Conservation (phyloP, 2,329 filamentous ascomycete genomes). For the Drechslera avenae region DNA sequence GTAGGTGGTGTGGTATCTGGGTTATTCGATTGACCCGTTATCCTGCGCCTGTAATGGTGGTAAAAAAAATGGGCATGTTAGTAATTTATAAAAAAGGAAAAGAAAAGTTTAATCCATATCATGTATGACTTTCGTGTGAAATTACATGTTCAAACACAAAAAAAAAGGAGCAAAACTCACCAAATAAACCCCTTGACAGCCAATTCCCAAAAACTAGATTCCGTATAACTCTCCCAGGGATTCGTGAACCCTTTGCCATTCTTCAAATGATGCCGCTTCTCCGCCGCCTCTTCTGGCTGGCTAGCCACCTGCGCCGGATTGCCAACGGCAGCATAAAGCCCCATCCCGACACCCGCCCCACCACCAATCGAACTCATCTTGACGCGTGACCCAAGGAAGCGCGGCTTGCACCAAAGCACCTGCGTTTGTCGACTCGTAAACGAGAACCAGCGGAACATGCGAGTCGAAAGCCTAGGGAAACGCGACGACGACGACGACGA, state of each 20-base stretch:
- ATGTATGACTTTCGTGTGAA: too few relatives aligned
- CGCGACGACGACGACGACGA: too few relatives aligned
- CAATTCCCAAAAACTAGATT: conserved; percentile 45
- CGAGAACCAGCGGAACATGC: too few relatives aligned
- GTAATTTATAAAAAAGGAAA: too few relatives aligned
- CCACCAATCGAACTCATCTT: conserved; percentile 42
- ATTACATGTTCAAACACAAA: too few relatives aligned
- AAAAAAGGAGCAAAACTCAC: conserved; percentile 32
- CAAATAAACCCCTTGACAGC: conserved; percentile 43
- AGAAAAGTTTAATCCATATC: too few relatives aligned
- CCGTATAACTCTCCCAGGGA: conserved; percentile 61
- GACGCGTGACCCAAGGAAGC: conserved; percentile 25
- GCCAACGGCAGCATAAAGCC: conserved; percentile 50
- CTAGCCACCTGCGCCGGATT: conserved; percentile 47
- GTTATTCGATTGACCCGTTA: conserved; percentile 57
- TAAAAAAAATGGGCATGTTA: too few relatives aligned
- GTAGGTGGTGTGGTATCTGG: conserved; percentile 70
- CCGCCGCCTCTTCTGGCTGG: conserved; percentile 53
- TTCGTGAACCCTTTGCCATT: conserved; percentile 62
- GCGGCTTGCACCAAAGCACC: not conserved
- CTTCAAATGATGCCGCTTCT: conserved; percentile 58
- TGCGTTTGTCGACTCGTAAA: too few relatives aligned
- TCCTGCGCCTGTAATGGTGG: conserved; percentile 46
- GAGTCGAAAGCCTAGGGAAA: too few relatives aligned
- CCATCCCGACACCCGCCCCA: conserved; percentile 30